Percentiles rank a stretch among this genome's conserved stretches.
phyloP scores from a whole-genome alignment of 2,329 filamentous ascomycete genomes.

The Cylindrodendrum hubeiense region DNA sequence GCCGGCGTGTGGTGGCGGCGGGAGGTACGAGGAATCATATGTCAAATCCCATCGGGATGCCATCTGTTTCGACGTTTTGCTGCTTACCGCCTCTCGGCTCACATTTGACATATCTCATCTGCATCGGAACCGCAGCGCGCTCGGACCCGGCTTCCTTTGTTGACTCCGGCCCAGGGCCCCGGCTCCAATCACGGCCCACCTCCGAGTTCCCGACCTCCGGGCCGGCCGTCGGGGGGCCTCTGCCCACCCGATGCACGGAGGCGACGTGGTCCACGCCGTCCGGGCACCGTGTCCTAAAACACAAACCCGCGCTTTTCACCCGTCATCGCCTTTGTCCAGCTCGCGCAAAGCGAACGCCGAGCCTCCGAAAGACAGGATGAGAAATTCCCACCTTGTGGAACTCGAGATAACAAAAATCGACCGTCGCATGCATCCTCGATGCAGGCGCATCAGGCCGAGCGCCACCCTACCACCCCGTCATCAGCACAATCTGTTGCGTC shows the following conservation, averaged over 20 bases:
- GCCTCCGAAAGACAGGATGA: not conserved
- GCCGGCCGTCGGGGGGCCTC: not conserved
- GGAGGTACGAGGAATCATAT: no score
- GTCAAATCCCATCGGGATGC: not conserved
- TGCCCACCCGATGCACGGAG: no score
- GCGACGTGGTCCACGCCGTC: no score
- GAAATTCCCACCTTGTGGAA: conserved; percentile 1
- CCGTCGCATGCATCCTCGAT: not conserved
- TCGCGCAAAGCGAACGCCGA: not conserved
- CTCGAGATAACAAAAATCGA: conserved; percentile 4
- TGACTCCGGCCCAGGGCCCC: not conserved
- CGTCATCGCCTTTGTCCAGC: no score
- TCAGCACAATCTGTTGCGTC: not conserved
- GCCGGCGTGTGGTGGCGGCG: no score
- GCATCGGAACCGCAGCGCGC: not conserved
- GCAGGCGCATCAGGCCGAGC: not conserved
- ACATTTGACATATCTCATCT: not conserved
- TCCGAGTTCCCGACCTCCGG: not conserved
- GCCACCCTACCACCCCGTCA: conserved; percentile 4
- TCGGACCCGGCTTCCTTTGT: not conserved
- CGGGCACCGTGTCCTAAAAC: no score
- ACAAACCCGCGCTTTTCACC: no score
- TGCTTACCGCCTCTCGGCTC: not conserved
- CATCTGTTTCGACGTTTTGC: not conserved
- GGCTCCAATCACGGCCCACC: not conserved